These are phyloP conservation scores for Pichia occidentalis DNA, from an alignment of 805 yeast species.

Conservation along the genomic window DNA sequence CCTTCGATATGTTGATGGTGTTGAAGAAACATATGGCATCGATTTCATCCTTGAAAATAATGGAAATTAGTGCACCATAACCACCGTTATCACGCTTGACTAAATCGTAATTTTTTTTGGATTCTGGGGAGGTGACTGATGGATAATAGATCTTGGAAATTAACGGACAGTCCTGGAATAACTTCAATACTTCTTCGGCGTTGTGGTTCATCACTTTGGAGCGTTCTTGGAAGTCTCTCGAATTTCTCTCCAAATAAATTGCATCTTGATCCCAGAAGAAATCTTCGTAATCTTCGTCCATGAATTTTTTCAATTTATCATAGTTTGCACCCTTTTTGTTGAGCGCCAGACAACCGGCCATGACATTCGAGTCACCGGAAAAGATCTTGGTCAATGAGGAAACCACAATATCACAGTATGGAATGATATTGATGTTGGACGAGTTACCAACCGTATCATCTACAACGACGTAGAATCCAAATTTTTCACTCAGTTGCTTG, in stretches of 20 bases:
- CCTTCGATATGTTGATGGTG: constrained; percentile 63
- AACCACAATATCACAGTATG: constrained; percentile 80
- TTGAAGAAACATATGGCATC: constrained; percentile 74
- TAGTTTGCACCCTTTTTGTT: constrained; percentile 59
- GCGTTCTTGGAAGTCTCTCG: constrained; percentile 76
- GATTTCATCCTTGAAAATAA: constrained; percentile 56
- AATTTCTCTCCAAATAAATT: constrained; percentile 82
- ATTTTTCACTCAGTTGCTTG: constrained; percentile 58
- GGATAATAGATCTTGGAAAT: constrained; percentile 74
- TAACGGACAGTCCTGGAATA: constrained; percentile 44
- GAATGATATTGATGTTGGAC: constrained; percentile 72
- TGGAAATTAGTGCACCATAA: constrained; percentile 79
- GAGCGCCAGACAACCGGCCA: constrained; percentile 85
- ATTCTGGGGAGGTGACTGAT: constrained; percentile 33
- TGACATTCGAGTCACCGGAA: constrained; percentile 90
- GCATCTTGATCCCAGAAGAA: constrained; percentile 92
- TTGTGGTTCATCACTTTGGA: constrained; percentile 50
- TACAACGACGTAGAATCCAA: constrained; percentile 70
- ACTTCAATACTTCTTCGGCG: constrained; percentile 46
- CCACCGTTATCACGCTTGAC: constrained; percentile 69
- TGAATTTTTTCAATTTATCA: constrained; percentile 40
- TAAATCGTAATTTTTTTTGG: constrained; percentile 62
- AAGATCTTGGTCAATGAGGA: constrained; percentile 88
- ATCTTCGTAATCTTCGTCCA: constrained; percentile 59
- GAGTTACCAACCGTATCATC: constrained; percentile 96